Conservation (phyloP, 2,329 filamentous ascomycete species). For the Hymenoscyphus linearis region DNA sequence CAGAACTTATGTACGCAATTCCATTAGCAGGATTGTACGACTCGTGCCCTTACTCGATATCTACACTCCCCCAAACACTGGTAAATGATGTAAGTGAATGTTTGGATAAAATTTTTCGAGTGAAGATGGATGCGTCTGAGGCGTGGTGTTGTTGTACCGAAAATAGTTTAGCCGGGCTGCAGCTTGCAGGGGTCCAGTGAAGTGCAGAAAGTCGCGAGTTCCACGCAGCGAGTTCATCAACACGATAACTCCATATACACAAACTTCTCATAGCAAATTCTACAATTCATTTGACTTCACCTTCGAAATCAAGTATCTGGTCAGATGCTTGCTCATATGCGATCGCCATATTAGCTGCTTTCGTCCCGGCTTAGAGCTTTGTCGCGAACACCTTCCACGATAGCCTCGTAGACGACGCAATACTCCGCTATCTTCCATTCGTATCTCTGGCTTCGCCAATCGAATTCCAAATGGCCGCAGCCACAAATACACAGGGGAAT, state of each 20-base stretch:
- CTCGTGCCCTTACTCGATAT: too few relatives aligned
- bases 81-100: too few relatives aligned
- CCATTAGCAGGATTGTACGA: too few relatives aligned
- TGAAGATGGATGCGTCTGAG: too few relatives aligned
- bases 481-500: slow-evolving; percentile 24
- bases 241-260: neutral
- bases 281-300: neutral
- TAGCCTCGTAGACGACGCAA: neutral
- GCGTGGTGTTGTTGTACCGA: neutral
- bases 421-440: neutral
- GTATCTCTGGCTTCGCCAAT: neutral
- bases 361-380: slow-evolving; percentile 8
- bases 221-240: neutral
- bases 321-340: slow-evolving; percentile 13
- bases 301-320: neutral
- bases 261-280: neutral
- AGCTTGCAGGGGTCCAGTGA: neutral
- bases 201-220: neutral
- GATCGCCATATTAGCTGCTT: slow-evolving; percentile 4
- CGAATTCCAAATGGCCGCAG: slow-evolving; percentile 22
- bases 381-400: slow-evolving; percentile 8
- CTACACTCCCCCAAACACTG: too few relatives aligned
- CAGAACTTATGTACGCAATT: too few relatives aligned
- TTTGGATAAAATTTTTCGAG: too few relatives aligned
- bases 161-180: neutral